These are phyloP conservation scores for Clavariopsis aquatica DNA, from an alignment of 495 filamentous ascomycete genomes.

Conservation along the genomic window DNA sequence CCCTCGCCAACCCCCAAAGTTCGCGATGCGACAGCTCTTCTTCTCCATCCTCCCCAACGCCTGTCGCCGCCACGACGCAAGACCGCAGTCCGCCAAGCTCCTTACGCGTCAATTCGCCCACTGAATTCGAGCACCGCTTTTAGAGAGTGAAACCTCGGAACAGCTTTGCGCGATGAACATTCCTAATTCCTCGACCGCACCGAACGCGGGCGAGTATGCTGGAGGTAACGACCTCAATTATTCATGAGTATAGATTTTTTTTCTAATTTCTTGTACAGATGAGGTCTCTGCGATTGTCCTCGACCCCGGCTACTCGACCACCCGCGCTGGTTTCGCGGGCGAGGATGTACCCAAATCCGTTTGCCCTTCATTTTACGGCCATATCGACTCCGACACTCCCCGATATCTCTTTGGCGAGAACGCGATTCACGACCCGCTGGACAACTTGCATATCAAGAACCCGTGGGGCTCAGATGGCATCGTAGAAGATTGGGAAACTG, in stretches of 20 bases:
- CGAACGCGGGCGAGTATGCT: constrained; percentile 37
- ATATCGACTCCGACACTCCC: constrained; percentile 55
- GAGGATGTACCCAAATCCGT: constrained; percentile 96
- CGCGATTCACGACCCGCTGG: constrained; percentile 72
- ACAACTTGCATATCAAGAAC: constrained; percentile 78
- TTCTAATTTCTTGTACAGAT: constrained; percentile 50
- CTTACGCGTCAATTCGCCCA: constrained; percentile 26
- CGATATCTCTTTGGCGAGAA: constrained; percentile 82
- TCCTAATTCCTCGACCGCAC: constrained; percentile 34
- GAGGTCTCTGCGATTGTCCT: constrained; percentile 96
- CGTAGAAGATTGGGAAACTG: constrained; percentile 95
- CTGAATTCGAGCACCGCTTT: not conserved
- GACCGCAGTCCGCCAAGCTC: not conserved
- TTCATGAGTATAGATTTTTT: not conserved
- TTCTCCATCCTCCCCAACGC: constrained; percentile 12
- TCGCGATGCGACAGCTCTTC: constrained; percentile 31
- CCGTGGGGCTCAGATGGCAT: constrained; percentile 86
- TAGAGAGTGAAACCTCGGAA: not conserved
- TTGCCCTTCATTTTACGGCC: constrained; percentile 81
- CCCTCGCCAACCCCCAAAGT: constrained; percentile 16
- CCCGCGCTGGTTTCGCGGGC: constrained; percentile 93
- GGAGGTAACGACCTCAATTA: constrained; percentile 31
- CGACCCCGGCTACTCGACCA: constrained; percentile 86
- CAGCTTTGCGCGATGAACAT: constrained; percentile 29
- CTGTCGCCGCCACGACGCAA: not conserved